Evolutionary conservation across 2,329 filamentous ascomycete genomes (phyloP).

Genomic region (Helotiales sp.): DNA sequence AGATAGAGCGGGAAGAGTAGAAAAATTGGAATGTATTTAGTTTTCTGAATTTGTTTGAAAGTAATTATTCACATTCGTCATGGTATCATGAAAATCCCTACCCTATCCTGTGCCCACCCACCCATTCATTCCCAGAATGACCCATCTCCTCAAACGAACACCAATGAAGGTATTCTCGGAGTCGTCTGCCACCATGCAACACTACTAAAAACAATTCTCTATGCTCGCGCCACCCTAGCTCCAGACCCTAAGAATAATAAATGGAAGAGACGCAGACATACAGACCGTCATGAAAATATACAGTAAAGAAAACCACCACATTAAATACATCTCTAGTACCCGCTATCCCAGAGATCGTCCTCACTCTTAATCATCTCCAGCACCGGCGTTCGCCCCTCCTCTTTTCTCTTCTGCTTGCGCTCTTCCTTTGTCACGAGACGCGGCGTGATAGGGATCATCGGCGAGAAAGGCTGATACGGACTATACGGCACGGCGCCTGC

Average conservation of each 20-base stretch:
- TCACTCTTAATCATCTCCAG: slow-evolving; percentile 64
- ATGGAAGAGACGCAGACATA: neutral
- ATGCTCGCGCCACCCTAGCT: slow-evolving; percentile 10
- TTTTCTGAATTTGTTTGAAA: neutral
- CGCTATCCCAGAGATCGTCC: slow-evolving; percentile 65
- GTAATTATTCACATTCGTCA: neutral
- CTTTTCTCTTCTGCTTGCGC: slow-evolving; percentile 68
- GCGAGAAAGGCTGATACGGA: slow-evolving; percentile 80
- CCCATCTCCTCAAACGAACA: slow-evolving; percentile 4
- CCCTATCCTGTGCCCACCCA: neutral
- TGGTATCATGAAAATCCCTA: slow-evolving; percentile 19
- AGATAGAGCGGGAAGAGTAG: neutral
- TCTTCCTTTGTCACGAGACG: slow-evolving; percentile 73
- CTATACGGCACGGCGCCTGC: slow-evolving; percentile 71
- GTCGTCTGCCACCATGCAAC: neutral
- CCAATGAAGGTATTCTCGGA: slow-evolving; percentile 7
- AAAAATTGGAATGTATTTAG: neutral
- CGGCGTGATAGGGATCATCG: slow-evolving; percentile 77
- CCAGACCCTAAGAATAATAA: slow-evolving; percentile 4
- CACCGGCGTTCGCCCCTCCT: slow-evolving; percentile 65
- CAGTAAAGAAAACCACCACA: neutral
- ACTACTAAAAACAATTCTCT: neutral
- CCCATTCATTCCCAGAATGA: neutral
- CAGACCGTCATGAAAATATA: neutral
- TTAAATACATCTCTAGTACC: slow-evolving; percentile 33